A percentile compares a stretch with the other conserved stretches of the same genome.
phyloP scores from a whole-genome alignment of 139 green algal genomes.

The Asterochloris sp. region DNA sequence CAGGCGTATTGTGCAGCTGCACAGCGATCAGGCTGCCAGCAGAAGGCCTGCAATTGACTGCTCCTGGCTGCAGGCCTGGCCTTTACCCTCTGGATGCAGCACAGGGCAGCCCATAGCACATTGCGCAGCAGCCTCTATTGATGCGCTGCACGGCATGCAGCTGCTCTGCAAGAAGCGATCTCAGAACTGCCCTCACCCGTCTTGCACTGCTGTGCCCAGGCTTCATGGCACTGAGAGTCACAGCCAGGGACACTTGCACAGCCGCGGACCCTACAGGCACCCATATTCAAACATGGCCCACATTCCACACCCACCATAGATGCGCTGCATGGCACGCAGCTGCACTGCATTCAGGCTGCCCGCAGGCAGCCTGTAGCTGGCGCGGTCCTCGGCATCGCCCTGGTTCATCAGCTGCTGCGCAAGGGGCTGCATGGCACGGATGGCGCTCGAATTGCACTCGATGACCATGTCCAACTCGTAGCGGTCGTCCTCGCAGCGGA shows the following conservation, averaged over 20 bases:
- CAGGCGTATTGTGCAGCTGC: no score
- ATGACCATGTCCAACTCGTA: constrained; percentile 97
- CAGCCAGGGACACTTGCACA: no score
- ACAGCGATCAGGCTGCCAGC: no score
- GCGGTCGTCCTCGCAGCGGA: constrained; percentile 94
- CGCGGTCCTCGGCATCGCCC: constrained; percentile 54
- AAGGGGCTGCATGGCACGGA: constrained; percentile 43
- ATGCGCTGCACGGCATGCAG: constrained; percentile 78
- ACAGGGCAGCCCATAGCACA: no score
- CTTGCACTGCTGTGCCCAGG: constrained; percentile 50
- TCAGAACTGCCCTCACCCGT: constrained; percentile 45
- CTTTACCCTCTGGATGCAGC: no score
- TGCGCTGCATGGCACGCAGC: constrained; percentile 72
- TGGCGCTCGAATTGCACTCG: constrained; percentile 71
- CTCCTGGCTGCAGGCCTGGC: no score
- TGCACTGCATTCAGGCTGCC: constrained; percentile 62
- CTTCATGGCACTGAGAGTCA: no score
- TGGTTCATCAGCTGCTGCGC: constrained; percentile 32
- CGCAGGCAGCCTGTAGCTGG: constrained; percentile 45
- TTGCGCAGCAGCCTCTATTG: constrained; percentile 56
- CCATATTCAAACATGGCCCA: no score
- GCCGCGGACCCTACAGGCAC: no score
- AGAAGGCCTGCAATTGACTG: no score
- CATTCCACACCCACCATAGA: constrained; percentile 69
- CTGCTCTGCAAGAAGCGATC: constrained; percentile 62